phyloP scores from a whole-genome alignment of 139 green algal genomes.

The Coelastrella sp. region DNA sequence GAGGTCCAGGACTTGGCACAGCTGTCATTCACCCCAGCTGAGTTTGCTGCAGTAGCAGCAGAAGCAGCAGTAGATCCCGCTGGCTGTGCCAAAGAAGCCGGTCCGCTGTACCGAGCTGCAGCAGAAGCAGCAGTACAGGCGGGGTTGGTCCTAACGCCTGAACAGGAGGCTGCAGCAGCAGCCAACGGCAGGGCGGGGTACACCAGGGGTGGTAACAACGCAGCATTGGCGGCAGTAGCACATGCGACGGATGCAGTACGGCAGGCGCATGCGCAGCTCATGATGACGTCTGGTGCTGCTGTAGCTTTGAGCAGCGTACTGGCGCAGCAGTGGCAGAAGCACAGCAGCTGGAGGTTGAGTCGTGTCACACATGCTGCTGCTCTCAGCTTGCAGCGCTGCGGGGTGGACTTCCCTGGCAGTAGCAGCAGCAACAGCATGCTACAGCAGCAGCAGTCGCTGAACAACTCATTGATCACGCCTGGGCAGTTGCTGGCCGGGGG shows the following conservation, averaged over 20 bases:
- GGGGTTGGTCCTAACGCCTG: not conserved
- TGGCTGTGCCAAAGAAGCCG: not conserved
- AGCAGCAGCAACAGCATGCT: not conserved
- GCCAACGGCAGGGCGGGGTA: not conserved
- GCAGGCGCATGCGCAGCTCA: conserved; percentile 10
- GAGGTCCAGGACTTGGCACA: conserved; percentile 17
- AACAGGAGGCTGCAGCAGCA: conserved; percentile 9
- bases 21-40: conserved; percentile 16
- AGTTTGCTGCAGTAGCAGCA: conserved; percentile 17
- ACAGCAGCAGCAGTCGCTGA: not conserved
- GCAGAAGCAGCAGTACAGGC: conserved; percentile 36
- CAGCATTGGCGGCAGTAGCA: not conserved
- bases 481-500: not conserved
- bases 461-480: not conserved
- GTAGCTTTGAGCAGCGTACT: not conserved
- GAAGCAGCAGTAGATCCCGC: conserved; percentile 36
- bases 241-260: conserved; percentile 8
- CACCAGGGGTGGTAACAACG: not conserved
- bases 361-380: conserved; percentile 6
- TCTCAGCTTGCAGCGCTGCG: conserved; percentile 19
- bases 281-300: not conserved
- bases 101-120: conserved; percentile 10
- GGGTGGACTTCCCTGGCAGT: not conserved
- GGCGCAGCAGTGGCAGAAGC: not conserved
- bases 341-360: not conserved